Base-by-base conservation (phyloP, 2,329 filamentous ascomycete genomes). In the Massarina eburnea region DNA sequence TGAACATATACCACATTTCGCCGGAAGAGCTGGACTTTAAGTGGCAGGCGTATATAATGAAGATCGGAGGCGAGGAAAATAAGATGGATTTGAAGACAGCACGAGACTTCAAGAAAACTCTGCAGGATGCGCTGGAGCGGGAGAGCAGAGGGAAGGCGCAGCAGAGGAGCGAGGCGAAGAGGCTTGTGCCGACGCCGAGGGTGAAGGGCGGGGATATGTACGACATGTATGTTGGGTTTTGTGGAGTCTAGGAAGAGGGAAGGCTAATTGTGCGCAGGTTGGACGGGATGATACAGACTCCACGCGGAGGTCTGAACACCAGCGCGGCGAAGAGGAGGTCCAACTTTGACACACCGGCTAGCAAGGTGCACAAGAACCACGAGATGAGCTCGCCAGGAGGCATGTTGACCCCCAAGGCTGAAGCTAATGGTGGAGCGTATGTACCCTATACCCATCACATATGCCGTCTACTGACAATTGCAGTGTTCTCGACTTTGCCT, bases 41-140 rank as follows among this genome's bases (percentile, higher is more conserved):
- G 79, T 99, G 94, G 94, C 94, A 99, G 71, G 92, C 91, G 0
- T 97, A 96, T 77, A 91, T 88, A 71, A 86, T 99, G 67, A 95
- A 92, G 72, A 91, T 97, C 85, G 89, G 91, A 19, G 76, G 83
- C 38, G 89, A 95, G 45, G 87, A 90, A 46, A 84, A 85, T 51
- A 84, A 79, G 48, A 73, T 89, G 50, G 82, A 86, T 38, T 77
- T 95, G 33, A 81, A 86, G 29, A 86, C 81, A 0, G 81, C 89
- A 36, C 81, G 86, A 34, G 82, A 84, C 44, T 87, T 99, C 67
- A 96, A 96, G 70, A 88, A 90, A 64, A 86, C 89, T 62, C 80
- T 96, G 7, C 90, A 92, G 64, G 91, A 96, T 61, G 79, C 82
- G 29, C 74, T 97, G 41, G 91, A 96, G 68, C 83, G 88, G 52